These are phyloP conservation scores for Capronia epimyces DNA, from an alignment of 2,329 filamentous ascomycete genomes.

Conservation along the genomic window DNA sequence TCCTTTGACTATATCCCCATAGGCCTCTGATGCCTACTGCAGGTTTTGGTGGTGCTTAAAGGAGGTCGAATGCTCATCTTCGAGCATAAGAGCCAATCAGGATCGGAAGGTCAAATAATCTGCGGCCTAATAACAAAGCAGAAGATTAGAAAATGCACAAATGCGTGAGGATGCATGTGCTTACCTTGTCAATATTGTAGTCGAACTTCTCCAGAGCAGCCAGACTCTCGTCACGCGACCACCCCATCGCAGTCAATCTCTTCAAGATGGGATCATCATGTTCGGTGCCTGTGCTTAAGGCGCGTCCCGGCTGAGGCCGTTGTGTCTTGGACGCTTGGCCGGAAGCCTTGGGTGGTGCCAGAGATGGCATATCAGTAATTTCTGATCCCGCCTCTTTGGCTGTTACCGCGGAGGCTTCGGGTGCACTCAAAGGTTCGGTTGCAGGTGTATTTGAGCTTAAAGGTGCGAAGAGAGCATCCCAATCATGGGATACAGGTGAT, in stretches of 20 bases:
- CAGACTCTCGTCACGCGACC: constrained; percentile 66
- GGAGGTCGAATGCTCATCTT: no score
- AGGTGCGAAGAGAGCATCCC: constrained; percentile 83
- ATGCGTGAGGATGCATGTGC: constrained; percentile 29
- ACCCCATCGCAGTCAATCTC: constrained; percentile 85
- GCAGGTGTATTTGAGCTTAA: constrained; percentile 14
- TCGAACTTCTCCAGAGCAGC: constrained; percentile 86
- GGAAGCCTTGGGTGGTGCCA: background rate
- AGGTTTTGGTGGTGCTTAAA: no score
- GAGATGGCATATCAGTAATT: background rate
- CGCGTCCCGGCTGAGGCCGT: constrained; percentile 39
- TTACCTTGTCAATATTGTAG: constrained; percentile 90
- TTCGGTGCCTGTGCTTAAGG: constrained; percentile 66
- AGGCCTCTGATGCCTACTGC: no score
- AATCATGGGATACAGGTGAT: constrained; percentile 61
- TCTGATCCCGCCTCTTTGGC: background rate
- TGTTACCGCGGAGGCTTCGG: background rate
- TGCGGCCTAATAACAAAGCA: constrained; percentile 28
- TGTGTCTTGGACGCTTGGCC: constrained; percentile 12
- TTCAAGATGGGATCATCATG: constrained; percentile 91
- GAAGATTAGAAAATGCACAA: background rate
- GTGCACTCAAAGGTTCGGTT: background rate
- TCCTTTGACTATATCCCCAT: no score
- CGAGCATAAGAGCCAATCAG: constrained; percentile 2
- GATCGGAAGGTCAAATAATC: constrained; percentile 30